Base-by-base conservation (phyloP, 345 rosid genomes). In the Excoecaria cochinchinensis region DNA sequence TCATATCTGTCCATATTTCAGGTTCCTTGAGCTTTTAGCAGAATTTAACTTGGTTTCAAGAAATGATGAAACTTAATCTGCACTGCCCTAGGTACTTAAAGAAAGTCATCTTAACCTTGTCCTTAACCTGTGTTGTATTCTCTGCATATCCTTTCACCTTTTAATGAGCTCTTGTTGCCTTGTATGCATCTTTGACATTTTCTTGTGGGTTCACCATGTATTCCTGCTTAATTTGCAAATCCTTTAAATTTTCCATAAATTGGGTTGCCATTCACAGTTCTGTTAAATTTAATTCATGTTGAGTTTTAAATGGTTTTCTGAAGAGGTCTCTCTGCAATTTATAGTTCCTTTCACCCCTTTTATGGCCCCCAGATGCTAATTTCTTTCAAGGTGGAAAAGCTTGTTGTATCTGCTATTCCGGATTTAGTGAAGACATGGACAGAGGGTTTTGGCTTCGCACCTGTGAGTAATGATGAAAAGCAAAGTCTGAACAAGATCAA, bases 371-470 rank as follows among this genome's bases (percentile, higher is more conserved):
- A 95, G 99, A 81, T 91, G 80, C 89, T 95, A 55, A 84, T 80
- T 69, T 90, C 92, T 64, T 77, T 91, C 67, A 90, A 89, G 82
- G 99, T 92, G 85, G 91, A 90, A 84, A 91, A 84, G 80, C 93
- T 95, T 46, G 91, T 95, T 75, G 85, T 95, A 74, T 89, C 99
- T 44, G 97, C 99, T 60, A 88, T 95, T 81, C 99, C 97, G 64
- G 82, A 80, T 76, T 76, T 91, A 63, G 89, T 90, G 76, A 90
- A 92, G 74, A 95, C 97, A 36, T 95, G 99, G 99, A 91, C 89
- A 0, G 58, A 79, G 58, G 97, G 97, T 81, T 95, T 95, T 79
- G 97, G 94, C 68, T 95, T 95, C 82, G 53, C 67, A 65, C 79
- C 84, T 9, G 76, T 95, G 80, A 90, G 87, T 47, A 74, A 80